These are phyloP conservation scores for Malbranchea cinnamomea DNA, from an alignment of 2,329 filamentous ascomycete genomes.

Conservation along the genomic window DNA sequence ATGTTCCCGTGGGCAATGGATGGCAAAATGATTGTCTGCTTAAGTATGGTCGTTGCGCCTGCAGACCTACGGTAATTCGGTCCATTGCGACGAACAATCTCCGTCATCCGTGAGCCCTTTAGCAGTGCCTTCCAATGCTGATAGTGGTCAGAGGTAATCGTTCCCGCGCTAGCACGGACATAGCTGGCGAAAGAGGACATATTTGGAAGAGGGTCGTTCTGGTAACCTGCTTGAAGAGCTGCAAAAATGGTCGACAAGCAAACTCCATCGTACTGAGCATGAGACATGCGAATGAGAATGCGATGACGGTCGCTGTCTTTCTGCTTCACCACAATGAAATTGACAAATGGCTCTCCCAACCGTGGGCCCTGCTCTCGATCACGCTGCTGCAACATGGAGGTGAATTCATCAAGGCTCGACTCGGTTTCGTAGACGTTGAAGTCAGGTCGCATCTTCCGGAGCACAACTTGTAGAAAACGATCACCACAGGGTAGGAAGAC, in stretches of 20 bases:
- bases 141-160: constrained; percentile 33
- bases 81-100: constrained; percentile 20
- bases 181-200: constrained; percentile 33
- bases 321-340: constrained; percentile 38
- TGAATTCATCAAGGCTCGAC: constrained; percentile 36
- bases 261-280: constrained; percentile 56
- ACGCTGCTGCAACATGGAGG: constrained; percentile 37
- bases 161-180: constrained; percentile 26
- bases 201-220: constrained; percentile 22
- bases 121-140: constrained; percentile 49
- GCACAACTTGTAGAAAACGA: constrained; percentile 41
- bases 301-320: constrained; percentile 30
- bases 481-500: constrained; percentile 43
- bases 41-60: constrained; percentile 22
- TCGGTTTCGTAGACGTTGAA: constrained; percentile 39
- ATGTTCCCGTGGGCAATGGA: constrained; percentile 39
- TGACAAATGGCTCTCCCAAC: constrained; percentile 45
- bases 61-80: constrained; percentile 23
- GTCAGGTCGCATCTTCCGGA: constrained; percentile 38
- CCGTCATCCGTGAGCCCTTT: constrained; percentile 37
- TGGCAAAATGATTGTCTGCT: constrained; percentile 20
- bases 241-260: constrained; percentile 47
- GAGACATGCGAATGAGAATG: constrained; percentile 39
- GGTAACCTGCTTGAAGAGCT: constrained; percentile 43
- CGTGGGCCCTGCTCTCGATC: constrained; percentile 43